Base-by-base conservation (phyloP, 2,329 filamentous ascomycete genomes). In the Exophiala phaeomuriformis region DNA sequence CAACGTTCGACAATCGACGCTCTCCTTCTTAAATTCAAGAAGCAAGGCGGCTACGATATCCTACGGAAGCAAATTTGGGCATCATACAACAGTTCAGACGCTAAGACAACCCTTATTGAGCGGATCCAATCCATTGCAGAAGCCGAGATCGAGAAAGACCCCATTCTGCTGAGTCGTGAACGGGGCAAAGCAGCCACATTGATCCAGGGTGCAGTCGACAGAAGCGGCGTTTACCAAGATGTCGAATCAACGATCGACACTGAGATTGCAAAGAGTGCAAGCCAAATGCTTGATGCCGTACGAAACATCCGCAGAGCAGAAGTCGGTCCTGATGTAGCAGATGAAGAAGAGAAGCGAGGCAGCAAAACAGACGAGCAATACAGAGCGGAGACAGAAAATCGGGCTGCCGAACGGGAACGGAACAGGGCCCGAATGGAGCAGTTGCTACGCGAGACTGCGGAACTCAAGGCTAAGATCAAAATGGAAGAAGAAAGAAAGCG, bases 41-140 rank as follows among this genome's bases (percentile, higher is more conserved):
- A 84, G 68, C 83, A 82, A 66, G 82, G 82, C 58, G 79, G 81
- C 52, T 85, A 83, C 63, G 82, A 85, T 65, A 71, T 69, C 47
- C 69, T 84, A 51, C 77, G 82, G 54, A 84, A 83, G 66, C 75
- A 78, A 55, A 69, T 81, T 2, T 81, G 80, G 71, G 74, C 78
- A 8, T 75, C 81, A 52, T 84, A 80, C 56, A 75, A 77, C 53
- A 46, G 56, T 19, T 65, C 81, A 76, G 73, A 78, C 40, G 72
- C 74, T 31, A 81, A 80, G 65, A 66, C 66, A 28, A 71, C 72
- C 12, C 77, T 83, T 57, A 73, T 75, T 54, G 61, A 73, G 55
- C 69, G 77, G 48, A 67, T 84, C 61, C 71, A 79, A 61, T 70
- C 77, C 62, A 69, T 82, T 50, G 78, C 78, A 40, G 78, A 81